Percentiles rank a stretch among this genome's conserved stretches.
These are phyloP conservation scores for Pulveroboletus sp. DNA, from an alignment of 768 basidiomycete species.

Conservation along the genomic window DNA sequence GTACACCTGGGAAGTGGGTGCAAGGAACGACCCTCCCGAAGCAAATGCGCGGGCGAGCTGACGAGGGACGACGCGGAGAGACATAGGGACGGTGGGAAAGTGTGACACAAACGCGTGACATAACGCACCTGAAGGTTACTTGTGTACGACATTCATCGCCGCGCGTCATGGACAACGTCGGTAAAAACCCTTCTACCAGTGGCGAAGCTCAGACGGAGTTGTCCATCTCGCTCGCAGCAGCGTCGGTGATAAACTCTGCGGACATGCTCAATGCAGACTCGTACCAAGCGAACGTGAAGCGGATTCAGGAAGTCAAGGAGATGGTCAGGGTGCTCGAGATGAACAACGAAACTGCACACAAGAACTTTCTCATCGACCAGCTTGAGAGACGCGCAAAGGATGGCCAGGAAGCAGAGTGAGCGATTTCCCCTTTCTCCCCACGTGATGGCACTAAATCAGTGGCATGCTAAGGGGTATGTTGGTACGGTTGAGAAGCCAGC, in stretches of 20 bases:
- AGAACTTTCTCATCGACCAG: constrained; percentile 33
- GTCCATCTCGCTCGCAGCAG: constrained; percentile 18
- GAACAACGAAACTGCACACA: constrained; percentile 41
- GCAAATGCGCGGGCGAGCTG: constrained; percentile 41
- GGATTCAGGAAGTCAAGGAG: constrained; percentile 31
- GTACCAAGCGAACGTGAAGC: constrained; percentile 24
- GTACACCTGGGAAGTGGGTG: constrained; percentile 50
- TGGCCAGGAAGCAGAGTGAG: constrained; percentile 46
- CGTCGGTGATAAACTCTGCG: constrained; percentile 24
- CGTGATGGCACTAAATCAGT: constrained; percentile 1
- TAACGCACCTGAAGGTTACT: not conserved
- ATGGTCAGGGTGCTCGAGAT: constrained; percentile 27
- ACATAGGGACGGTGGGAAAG: constrained; percentile 16
- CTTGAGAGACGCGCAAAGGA: constrained; percentile 36
- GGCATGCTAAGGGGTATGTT: constrained; percentile 20
- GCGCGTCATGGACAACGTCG: constrained; percentile 17
- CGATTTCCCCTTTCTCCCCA: not conserved
- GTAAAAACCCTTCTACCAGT: not conserved
- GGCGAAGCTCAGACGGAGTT: constrained; percentile 10
- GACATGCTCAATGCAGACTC: constrained; percentile 18
- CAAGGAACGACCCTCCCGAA: constrained; percentile 41
- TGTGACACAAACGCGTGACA: constrained; percentile 18
- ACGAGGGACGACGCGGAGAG: constrained; percentile 2
- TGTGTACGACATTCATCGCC: too few species aligned
- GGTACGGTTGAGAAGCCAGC: constrained; percentile 13